Evolutionary conservation across 495 filamentous ascomycete species (phyloP), one percentile per base, ranked within the genome.

Genomic region (Penicillium verhagenii): DNA sequence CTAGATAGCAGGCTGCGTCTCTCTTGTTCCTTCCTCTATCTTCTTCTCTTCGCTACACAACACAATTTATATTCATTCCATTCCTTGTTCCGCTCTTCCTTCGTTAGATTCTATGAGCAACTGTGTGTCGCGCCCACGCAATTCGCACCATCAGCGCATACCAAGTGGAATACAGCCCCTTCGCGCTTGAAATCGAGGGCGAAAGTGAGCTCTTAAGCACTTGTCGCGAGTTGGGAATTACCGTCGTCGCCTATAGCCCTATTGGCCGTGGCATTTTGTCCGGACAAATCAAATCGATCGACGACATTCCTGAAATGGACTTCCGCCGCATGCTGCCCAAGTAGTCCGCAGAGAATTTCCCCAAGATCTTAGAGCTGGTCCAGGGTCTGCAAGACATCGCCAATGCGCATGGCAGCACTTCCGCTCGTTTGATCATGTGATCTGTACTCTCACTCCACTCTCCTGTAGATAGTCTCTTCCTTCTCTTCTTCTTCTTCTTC

Each of bases 121-220:
- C n/a, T n/a, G n/a, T n/a, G n/a, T n/a, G 71, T 13, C 72, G 75
- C 24, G 75, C 75, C 24, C 49, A 19, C 47, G 71, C 71, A 35
- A 66, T 78, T 20, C 65, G 61, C 13, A 66, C 67, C 6, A 60
- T 68, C 47, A 57, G 63, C 8, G 74, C 77, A 7, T 66, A 69
- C n/a, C 76, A 82, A 50, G 49, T 75, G 2, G 79, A 79, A 58
- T 81, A 68, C 39, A 69, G 69, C 10, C 63, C 72, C 26, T 73
- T 74, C 20, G 50, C 47, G 6, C 74, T 79, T 18, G 81, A 84
- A 6, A 82, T 87, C 46, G 83, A 88, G 64, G 58, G 2, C 57
- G 69, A 1, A 53, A 78, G 21, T 1, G 50, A 66, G 25, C 66
- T 86, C 1, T 65, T 87, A 0, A 61, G 72, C 4, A 79, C 83